A percentile compares a stretch with the other conserved stretches of the same genome.
Conservation (phyloP, 495 filamentous ascomycete species). For the Mytilinidion resinicola region DNA sequence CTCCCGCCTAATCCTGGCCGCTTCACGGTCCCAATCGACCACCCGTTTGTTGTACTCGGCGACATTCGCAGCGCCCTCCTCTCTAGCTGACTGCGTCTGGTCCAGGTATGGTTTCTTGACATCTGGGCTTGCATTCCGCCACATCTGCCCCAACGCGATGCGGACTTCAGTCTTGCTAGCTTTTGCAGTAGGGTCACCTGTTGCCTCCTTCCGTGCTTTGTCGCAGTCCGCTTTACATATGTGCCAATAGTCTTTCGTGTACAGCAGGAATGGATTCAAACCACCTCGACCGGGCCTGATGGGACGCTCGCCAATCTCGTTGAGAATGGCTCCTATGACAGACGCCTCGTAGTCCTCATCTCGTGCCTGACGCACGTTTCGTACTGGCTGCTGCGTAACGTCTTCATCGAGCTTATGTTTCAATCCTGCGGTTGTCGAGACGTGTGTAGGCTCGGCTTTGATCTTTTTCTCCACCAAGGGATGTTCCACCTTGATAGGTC, state of each 20-base stretch:
- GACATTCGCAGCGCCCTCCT: conserved; percentile 50
- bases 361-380: conserved; percentile 1
- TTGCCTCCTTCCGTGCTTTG: conserved; percentile 54
- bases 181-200: conserved; percentile 60
- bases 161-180: conserved; percentile 69
- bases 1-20: conserved; percentile 50
- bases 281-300: conserved; percentile 61
- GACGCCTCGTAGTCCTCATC: conserved; percentile 63
- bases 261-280: conserved; percentile 59
- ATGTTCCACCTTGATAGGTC: conserved; percentile 67
- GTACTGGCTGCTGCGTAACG: not conserved
- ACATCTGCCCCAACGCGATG: conserved; percentile 75
- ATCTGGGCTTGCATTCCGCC: conserved; percentile 66
- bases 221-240: conserved; percentile 67
- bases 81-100: conserved; percentile 60
- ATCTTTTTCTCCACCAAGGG: conserved; percentile 66
- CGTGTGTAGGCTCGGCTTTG: conserved; percentile 16
- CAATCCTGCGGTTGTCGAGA: not conserved
- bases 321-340: conserved; percentile 61
- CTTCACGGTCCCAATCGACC: conserved; percentile 64
- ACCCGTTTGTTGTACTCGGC: conserved; percentile 52
- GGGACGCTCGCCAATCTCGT: conserved; percentile 66
- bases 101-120: conserved; percentile 69
- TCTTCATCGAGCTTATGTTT: conserved; percentile 8
- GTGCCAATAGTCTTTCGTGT: conserved; percentile 73